Conservation (phyloP, 2,329 filamentous ascomycete genomes). For the Paraphoma sp. region DNA sequence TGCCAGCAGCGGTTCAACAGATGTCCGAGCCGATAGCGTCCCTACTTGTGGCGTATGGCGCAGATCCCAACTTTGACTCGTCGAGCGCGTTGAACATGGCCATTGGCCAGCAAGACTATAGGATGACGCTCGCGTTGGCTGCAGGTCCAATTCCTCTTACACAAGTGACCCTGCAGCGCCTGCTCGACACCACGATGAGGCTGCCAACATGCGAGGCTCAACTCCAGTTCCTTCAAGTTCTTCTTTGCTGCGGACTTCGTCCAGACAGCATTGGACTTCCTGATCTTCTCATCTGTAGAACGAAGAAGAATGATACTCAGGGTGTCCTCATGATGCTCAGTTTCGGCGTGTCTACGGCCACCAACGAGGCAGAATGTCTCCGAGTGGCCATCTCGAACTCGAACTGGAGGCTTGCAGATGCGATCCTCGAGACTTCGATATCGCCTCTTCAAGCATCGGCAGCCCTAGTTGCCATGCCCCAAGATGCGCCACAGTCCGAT, state of each 20-base stretch:
- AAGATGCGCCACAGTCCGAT: slow-evolving; percentile 24
- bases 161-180: slow-evolving; percentile 30
- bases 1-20: slow-evolving; percentile 40
- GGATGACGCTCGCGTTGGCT: slow-evolving; percentile 34
- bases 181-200: slow-evolving; percentile 39
- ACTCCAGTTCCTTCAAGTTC: slow-evolving; percentile 37
- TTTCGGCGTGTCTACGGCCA: slow-evolving; percentile 35
- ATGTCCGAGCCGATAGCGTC: slow-evolving; percentile 36
- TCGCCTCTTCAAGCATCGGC: slow-evolving; percentile 35
- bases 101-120: slow-evolving; percentile 39
- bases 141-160: slow-evolving; percentile 34
- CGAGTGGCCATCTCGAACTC: slow-evolving; percentile 31
- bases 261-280: slow-evolving; percentile 33
- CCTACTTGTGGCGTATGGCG: slow-evolving; percentile 41
- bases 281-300: slow-evolving; percentile 37
- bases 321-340: slow-evolving; percentile 41
- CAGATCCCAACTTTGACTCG: slow-evolving; percentile 44
- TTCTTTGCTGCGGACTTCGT: slow-evolving; percentile 43
- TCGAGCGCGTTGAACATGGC: slow-evolving; percentile 41
- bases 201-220: slow-evolving; percentile 35
- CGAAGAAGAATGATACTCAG: slow-evolving; percentile 32
- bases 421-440: slow-evolving; percentile 32
- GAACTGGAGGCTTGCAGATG: slow-evolving; percentile 38
- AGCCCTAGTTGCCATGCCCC: slow-evolving; percentile 31
- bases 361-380: slow-evolving; percentile 41